A percentile compares a stretch with the other conserved stretches of the same genome.
Conservation (phyloP, 805 yeast species). For the Yarrowia bubula region DNA sequence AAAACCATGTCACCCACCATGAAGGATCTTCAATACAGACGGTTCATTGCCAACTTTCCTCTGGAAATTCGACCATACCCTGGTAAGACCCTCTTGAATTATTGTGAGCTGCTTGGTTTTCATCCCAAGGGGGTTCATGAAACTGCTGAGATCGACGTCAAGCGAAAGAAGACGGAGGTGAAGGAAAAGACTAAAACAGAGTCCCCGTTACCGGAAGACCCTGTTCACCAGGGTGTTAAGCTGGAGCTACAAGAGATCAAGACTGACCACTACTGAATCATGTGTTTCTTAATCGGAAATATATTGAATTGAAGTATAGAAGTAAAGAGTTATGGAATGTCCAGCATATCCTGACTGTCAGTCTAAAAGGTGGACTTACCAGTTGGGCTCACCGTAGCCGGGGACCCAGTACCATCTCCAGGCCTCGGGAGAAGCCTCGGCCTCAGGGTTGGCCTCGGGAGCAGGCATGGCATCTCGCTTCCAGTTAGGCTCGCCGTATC, state of each 20-base stretch:
- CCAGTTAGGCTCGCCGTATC: background rate
- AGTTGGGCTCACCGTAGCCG: constrained; percentile 11
- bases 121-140: constrained; percentile 1
- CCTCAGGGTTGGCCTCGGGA: background rate
- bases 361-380: background rate
- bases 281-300: background rate
- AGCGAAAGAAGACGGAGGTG: background rate
- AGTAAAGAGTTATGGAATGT: background rate
- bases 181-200: background rate
- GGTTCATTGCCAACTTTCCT: constrained; percentile 8
- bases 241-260: background rate
- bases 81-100: background rate
- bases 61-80: background rate
- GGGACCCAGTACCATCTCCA: constrained; percentile 16
- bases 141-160: background rate
- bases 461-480: background rate
- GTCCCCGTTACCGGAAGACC: background rate
- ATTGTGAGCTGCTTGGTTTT: background rate
- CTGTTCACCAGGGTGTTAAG: background rate
- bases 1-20: background rate
- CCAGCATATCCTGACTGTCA: background rate
- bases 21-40: constrained; percentile 4
- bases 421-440: background rate
- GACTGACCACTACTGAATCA: background rate
- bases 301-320: background rate